A percentile compares a stretch with the other conserved stretches of the same genome.
Conservation (phyloP, 1,284 basidiomycete species). For the Trichosporon sp. region DNA sequence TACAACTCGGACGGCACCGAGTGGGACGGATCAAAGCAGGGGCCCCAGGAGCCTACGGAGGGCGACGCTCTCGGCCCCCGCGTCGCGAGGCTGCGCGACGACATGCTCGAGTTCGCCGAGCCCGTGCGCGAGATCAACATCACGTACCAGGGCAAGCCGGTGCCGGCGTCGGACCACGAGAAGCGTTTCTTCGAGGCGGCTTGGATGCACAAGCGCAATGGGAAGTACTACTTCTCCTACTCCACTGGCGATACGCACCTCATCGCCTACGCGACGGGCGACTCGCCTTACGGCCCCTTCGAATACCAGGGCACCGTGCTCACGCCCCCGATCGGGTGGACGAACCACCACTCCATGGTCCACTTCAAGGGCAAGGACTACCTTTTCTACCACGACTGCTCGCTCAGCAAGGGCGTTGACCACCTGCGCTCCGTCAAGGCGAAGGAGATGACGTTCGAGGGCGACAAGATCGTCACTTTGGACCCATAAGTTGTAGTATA, state of each 20-base stretch:
- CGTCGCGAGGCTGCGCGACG: slow-evolving; percentile 38
- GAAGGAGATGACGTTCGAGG: slow-evolving; percentile 42
- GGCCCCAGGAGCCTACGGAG: slow-evolving; percentile 38
- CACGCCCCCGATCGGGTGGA: slow-evolving; percentile 48
- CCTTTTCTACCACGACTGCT: slow-evolving; percentile 51
- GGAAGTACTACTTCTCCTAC: slow-evolving; percentile 48
- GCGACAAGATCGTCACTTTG: slow-evolving; percentile 22
- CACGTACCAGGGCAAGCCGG: slow-evolving; percentile 36
- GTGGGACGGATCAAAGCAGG: slow-evolving; percentile 35
- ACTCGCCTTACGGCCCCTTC: slow-evolving; percentile 44
- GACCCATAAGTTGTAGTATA: slow-evolving; percentile 17
- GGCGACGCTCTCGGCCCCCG: slow-evolving; percentile 41
- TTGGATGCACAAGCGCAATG: slow-evolving; percentile 49
- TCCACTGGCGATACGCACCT: slow-evolving; percentile 49
- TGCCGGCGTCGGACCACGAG: slow-evolving; percentile 45
- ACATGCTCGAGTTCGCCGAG: slow-evolving; percentile 43
- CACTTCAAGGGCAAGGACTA: slow-evolving; percentile 44
- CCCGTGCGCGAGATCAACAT: slow-evolving; percentile 39
- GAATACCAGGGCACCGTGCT: slow-evolving; percentile 45
- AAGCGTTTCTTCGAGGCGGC: slow-evolving; percentile 50
- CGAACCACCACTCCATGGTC: slow-evolving; percentile 47
- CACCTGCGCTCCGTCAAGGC: slow-evolving; percentile 45
- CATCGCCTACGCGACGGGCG: slow-evolving; percentile 42
- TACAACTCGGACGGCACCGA: slow-evolving; percentile 35
- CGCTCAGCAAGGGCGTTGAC: slow-evolving; percentile 42